These are phyloP conservation scores for Venustampulla echinocandica DNA, from an alignment of 495 filamentous ascomycete species.

Conservation along the genomic window DNA sequence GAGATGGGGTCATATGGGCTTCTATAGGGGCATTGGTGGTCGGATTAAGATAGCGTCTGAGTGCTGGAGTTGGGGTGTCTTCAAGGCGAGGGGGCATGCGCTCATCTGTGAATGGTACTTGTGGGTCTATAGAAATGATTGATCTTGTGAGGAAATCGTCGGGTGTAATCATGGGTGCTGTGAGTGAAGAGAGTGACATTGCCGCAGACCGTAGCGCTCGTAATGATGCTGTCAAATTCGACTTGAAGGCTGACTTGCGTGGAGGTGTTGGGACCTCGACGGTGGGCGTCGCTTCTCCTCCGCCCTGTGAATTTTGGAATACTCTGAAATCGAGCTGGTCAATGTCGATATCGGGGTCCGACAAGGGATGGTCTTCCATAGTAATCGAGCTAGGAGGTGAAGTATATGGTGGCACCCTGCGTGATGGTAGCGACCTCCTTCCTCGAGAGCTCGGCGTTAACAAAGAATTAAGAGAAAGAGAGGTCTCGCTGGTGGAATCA, in stretches of 20 bases:
- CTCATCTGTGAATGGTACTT: constrained; percentile 74
- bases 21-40: constrained; percentile 59
- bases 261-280: constrained; percentile 23
- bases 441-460: constrained; percentile 20
- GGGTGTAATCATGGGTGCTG: constrained; percentile 62
- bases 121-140: constrained; percentile 63
- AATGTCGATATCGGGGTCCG: constrained; percentile 26
- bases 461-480: constrained; percentile 21
- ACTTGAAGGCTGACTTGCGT: constrained; percentile 63
- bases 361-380: constrained; percentile 38
- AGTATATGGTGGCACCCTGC: constrained; percentile 25
- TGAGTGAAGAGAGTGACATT: constrained; percentile 70
- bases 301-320: constrained; percentile 25
- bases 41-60: constrained; percentile 89
- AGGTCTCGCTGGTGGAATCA: constrained; percentile 30
- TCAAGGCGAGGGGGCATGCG: constrained; percentile 69
- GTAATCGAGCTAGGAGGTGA: constrained; percentile 4
- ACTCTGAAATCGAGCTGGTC: constrained; percentile 40
- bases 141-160: constrained; percentile 89
- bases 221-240: constrained; percentile 88
- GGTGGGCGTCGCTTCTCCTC: constrained; percentile 31
- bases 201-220: constrained; percentile 80
- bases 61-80: constrained; percentile 72
- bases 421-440: constrained; percentile 25
- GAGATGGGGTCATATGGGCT: constrained; percentile 39